These are phyloP conservation scores for Trichoderma virens DNA, from an alignment of 495 filamentous ascomycete species.

Conservation along the genomic window DNA sequence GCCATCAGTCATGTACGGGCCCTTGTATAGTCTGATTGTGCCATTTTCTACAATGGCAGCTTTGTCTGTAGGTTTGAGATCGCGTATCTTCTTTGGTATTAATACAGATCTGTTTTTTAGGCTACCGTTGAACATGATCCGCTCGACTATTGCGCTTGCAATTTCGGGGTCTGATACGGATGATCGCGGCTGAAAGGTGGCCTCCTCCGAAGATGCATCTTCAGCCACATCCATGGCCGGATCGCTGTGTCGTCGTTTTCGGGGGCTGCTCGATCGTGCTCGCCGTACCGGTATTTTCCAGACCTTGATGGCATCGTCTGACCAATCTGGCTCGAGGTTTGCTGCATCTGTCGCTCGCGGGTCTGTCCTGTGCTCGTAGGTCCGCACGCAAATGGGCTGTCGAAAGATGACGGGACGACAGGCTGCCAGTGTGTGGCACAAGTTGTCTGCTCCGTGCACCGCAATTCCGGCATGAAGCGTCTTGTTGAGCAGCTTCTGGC, in stretches of 20 bases:
- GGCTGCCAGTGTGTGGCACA: conserved; percentile 71
- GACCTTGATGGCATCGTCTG: conserved; percentile 66
- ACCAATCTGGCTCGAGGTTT: conserved; percentile 51
- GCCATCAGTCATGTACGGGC: conserved; percentile 1
- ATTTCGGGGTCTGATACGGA: conserved; percentile 28
- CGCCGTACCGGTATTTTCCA: conserved; percentile 63
- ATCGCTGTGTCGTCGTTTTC: conserved; percentile 59
- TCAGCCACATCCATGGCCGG: conserved; percentile 28
- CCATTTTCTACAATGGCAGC: conserved; percentile 30
- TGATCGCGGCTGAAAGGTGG: neutral
- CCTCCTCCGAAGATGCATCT: conserved; percentile 11
- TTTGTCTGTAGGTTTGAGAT: conserved; percentile 59
- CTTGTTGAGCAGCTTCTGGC: conserved; percentile 10
- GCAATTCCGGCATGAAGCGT: conserved; percentile 37
- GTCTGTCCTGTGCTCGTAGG: conserved; percentile 54
- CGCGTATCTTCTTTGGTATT: conserved; percentile 50
- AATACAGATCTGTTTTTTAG: conserved; percentile 65
- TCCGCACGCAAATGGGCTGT: conserved; percentile 61
- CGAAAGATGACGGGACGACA: conserved; percentile 85
- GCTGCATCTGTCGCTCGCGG: conserved; percentile 15
- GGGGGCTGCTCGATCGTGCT: conserved; percentile 21
- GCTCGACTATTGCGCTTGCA: conserved; percentile 52
- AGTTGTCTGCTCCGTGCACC: conserved; percentile 71
- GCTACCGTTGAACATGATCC: conserved; percentile 72
- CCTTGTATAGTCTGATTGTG: neutral